Conservation (phyloP, 2,329 filamentous ascomycete species). For the Colletotrichum scovillei region DNA sequence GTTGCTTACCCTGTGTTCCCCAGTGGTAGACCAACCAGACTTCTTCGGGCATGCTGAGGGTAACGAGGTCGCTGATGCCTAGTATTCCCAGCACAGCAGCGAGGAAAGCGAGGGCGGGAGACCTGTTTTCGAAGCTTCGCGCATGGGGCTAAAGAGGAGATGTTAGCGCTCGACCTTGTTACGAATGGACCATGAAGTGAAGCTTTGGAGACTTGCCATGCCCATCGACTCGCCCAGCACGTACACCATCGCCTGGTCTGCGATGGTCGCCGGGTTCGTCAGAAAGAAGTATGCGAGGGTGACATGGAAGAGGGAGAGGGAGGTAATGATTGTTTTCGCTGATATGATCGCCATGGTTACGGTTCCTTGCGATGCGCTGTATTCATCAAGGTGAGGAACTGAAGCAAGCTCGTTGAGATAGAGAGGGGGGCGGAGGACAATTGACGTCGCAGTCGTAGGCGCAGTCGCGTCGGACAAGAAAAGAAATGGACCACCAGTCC, state of each 20-base stretch:
- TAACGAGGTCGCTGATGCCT: conserved; percentile 72
- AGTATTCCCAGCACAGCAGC: conserved; percentile 73
- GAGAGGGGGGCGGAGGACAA: not conserved
- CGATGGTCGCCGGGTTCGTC: conserved; percentile 75
- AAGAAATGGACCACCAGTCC: not conserved
- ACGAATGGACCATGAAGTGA: not conserved
- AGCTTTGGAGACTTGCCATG: conserved; percentile 67
- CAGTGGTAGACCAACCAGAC: conserved; percentile 72
- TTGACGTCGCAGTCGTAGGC: not conserved
- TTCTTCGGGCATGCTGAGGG: conserved; percentile 76
- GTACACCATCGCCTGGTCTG: conserved; percentile 83
- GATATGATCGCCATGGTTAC: conserved; percentile 82
- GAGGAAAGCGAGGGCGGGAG: conserved; percentile 79
- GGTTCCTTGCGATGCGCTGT: not conserved
- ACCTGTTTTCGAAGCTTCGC: conserved; percentile 74
- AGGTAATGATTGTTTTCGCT: conserved; percentile 82
- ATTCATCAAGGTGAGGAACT: not conserved
- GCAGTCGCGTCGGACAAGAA: conserved; percentile 15
- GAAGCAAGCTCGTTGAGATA: not conserved
- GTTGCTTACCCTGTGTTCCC: conserved; percentile 70
- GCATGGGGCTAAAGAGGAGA: conserved; percentile 65
- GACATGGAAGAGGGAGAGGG: conserved; percentile 85
- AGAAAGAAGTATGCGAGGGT: conserved; percentile 88
- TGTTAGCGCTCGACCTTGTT: not conserved
- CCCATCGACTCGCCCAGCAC: conserved; percentile 87